These are phyloP conservation scores for Chamaecyparis obtusa DNA, from an alignment of 75 land plant species.

Conservation along the genomic window DNA sequence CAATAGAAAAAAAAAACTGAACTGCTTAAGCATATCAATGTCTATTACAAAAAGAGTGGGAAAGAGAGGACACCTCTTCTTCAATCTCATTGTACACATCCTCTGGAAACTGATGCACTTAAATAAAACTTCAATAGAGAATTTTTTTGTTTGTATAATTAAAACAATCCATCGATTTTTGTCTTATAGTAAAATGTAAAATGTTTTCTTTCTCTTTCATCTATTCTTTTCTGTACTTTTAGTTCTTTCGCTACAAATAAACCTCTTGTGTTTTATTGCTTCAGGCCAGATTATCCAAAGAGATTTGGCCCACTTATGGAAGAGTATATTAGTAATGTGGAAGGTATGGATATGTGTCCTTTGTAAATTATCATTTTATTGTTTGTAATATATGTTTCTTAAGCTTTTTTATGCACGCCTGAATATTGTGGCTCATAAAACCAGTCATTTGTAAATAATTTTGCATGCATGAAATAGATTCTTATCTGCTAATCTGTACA, in stretches of 20 bases:
- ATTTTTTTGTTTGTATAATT: too few relatives aligned
- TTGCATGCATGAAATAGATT: not conserved
- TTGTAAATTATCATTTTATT: not conserved
- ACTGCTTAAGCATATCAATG: not conserved
- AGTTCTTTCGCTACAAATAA: not conserved
- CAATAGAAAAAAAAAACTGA: too few relatives aligned
- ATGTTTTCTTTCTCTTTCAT: not conserved
- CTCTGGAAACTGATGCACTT: not conserved
- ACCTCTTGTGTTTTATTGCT: not conserved
- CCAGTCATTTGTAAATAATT: not conserved
- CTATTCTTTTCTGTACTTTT: not conserved
- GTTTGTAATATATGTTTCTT: not conserved
- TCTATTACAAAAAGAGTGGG: not conserved
- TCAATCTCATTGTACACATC: not conserved
- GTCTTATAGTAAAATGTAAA: not conserved
- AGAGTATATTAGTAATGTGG: slow-evolving; percentile 59
- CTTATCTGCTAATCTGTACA: not conserved
- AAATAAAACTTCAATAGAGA: not conserved
- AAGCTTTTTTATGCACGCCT: not conserved
- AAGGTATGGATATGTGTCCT: slow-evolving; percentile 43
- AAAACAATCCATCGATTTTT: not conserved
- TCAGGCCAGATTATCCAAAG: slow-evolving; percentile 78
- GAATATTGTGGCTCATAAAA: not conserved
- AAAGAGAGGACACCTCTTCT: not conserved
- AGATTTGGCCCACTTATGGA: slow-evolving; percentile 68